Conservation (phyloP, 2,329 filamentous ascomycete genomes). For the Stylonectria norvegica region DNA sequence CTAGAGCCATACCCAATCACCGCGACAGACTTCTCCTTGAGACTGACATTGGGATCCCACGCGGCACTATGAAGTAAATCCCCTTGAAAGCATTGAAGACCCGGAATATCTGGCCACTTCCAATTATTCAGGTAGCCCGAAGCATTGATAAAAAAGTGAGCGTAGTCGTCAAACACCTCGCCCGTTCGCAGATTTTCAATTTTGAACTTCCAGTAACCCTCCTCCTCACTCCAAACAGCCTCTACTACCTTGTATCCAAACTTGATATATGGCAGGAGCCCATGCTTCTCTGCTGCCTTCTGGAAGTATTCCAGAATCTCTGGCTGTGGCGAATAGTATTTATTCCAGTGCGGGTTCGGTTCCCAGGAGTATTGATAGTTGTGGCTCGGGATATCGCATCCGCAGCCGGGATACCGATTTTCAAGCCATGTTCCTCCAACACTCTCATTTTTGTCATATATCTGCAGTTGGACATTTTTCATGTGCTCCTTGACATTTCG, state of each 20-base stretch:
- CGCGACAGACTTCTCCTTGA: slow-evolving; percentile 1
- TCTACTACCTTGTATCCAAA: neutral
- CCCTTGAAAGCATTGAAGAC: slow-evolving; percentile 1
- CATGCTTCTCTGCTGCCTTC: neutral
- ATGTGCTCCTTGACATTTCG: neutral
- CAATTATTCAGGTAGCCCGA: slow-evolving; percentile 2
- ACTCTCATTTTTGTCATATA: slow-evolving; percentile 2
- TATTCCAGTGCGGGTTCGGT: slow-evolving; percentile 1
- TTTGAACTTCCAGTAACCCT: neutral
- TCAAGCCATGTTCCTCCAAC: slow-evolving; percentile 5
- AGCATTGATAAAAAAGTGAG: slow-evolving; percentile 2
- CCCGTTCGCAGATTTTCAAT: neutral
- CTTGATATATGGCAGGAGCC: neutral
- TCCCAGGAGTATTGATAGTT: slow-evolving; percentile 4
- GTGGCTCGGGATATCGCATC: slow-evolving; percentile 3
- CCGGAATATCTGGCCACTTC: slow-evolving; percentile 4
- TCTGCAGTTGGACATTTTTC: slow-evolving; percentile 1
- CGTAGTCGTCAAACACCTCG: neutral
- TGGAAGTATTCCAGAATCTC: slow-evolving; percentile 3
- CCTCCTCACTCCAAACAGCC: slow-evolving; percentile 3
- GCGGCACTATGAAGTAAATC: slow-evolving; percentile 2
- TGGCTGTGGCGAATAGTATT: slow-evolving; percentile 1
- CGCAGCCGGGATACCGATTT: slow-evolving; percentile 4
- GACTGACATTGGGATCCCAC: neutral
- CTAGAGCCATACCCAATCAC: slow-evolving; percentile 3